These are phyloP conservation scores for Ceratocystis eucalypticola DNA, from an alignment of 2,329 filamentous ascomycete genomes.

Conservation along the genomic window DNA sequence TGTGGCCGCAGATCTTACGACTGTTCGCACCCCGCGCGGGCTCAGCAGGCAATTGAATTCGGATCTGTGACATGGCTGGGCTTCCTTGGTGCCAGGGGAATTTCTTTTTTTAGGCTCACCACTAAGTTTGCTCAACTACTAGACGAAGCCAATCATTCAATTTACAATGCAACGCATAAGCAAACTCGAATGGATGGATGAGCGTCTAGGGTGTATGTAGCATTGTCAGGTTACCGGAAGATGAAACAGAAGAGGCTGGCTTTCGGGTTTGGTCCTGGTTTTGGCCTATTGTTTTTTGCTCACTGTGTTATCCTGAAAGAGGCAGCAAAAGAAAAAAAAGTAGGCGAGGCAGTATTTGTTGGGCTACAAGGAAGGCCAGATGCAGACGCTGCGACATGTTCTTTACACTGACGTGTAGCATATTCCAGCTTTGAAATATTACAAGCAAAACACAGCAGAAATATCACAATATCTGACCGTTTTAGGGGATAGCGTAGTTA, in stretches of 20 bases:
- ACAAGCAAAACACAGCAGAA: background rate
- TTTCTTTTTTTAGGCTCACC: background rate
- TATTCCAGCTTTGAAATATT: background rate
- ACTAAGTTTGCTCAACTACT: background rate
- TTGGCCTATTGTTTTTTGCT: background rate
- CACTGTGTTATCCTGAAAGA: background rate
- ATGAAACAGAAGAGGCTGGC: background rate
- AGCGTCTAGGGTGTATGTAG: background rate
- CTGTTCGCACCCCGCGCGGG: too few species aligned
- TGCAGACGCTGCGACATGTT: background rate
- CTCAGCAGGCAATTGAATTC: too few species aligned
- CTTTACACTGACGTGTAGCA: conserved; percentile 4
- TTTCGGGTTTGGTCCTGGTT: background rate
- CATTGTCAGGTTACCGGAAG: background rate
- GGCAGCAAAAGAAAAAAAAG: background rate
- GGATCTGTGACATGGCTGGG: too few species aligned
- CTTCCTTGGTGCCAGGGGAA: background rate
- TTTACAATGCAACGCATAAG: background rate
- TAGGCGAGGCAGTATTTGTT: too few species aligned
- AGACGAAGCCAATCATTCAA: background rate
- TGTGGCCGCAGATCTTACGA: too few species aligned
- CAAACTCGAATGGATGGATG: background rate
- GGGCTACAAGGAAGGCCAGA: background rate
- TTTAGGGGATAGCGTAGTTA: background rate
- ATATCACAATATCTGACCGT: background rate